Percentiles rank a stretch among this genome's conserved stretches.
These are phyloP conservation scores for Linnemannia elongata DNA, from an alignment of 192 early-diverging fungal species.

Conservation along the genomic window DNA sequence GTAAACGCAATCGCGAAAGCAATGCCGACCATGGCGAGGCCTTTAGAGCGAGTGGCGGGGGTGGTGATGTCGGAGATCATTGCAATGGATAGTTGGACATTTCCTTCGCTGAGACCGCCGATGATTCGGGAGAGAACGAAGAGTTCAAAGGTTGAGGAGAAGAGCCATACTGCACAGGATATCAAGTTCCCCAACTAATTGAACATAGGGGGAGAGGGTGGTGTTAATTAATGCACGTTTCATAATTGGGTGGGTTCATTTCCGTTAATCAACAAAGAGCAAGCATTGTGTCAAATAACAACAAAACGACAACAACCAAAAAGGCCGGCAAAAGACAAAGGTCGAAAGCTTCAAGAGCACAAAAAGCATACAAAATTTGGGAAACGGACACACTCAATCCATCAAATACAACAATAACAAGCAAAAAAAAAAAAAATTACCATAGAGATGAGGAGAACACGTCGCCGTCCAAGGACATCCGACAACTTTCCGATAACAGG, in stretches of 20 bases:
- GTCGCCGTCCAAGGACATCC: constrained; percentile 86
- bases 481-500: constrained; percentile 87
- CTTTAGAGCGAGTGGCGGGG: constrained; percentile 77
- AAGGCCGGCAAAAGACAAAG: neutral
- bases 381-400: too few relatives aligned
- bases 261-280: too few relatives aligned
- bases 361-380: neutral
- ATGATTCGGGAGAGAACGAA: constrained; percentile 91
- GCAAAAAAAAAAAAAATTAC: constrained; percentile 44
- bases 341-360: neutral
- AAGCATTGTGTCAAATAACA: neutral
- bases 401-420: neutral
- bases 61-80: constrained; percentile 96
- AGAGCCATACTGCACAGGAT: constrained; percentile 93
- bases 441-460: constrained; percentile 89
- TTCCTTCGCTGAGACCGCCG: constrained; percentile 96
- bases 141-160: constrained; percentile 82
- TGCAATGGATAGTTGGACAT: constrained; percentile 96
- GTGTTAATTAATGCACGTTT: constrained; percentile 1
- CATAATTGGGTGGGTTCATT: neutral
- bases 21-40: constrained; percentile 95
- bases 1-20: constrained; percentile 98
- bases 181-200: constrained; percentile 86
- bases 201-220: neutral
- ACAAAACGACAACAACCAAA: neutral